phyloP scores from a whole-genome alignment of 345 rosid species.

The Euclidium syriacum region DNA sequence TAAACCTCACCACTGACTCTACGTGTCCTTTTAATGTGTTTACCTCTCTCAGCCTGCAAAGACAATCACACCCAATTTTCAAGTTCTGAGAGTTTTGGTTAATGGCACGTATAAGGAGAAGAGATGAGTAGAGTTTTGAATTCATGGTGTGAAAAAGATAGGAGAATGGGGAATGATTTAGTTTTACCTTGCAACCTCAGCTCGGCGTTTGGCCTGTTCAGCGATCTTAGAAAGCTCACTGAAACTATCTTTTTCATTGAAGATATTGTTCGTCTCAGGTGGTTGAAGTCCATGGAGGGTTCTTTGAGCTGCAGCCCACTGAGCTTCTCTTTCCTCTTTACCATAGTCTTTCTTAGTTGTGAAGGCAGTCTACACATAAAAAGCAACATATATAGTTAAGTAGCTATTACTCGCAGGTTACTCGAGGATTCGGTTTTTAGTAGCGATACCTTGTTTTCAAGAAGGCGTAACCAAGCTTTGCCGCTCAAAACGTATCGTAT shows the following conservation, averaged over 20 bases:
- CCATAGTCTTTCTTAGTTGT: slow-evolving; percentile 92
- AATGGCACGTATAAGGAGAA: not conserved
- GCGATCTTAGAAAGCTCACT: slow-evolving; percentile 69
- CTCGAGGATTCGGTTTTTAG: not conserved
- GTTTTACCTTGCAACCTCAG: slow-evolving; percentile 77
- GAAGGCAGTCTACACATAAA: slow-evolving; percentile 59
- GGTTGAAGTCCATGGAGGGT: slow-evolving; percentile 95
- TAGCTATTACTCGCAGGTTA: not conserved
- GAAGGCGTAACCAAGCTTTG: slow-evolving; percentile 74
- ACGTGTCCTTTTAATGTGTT: slow-evolving; percentile 73
- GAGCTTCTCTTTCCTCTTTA: slow-evolving; percentile 88
- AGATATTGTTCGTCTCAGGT: slow-evolving; percentile 41
- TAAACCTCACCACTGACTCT: slow-evolving; percentile 81
- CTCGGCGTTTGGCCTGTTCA: slow-evolving; percentile 82
- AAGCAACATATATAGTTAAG: not conserved
- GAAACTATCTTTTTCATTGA: slow-evolving; percentile 59
- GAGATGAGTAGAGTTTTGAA: not conserved
- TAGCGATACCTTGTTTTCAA: slow-evolving; percentile 68
- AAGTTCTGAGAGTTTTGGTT: not conserved
- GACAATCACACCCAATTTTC: not conserved
- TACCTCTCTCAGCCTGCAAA: slow-evolving; percentile 70
- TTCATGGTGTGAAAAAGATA: not conserved
- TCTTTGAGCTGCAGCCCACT: slow-evolving; percentile 92
- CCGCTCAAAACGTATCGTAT: slow-evolving; percentile 70
- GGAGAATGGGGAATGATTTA: not conserved